A percentile compares a stretch with the other conserved stretches of the same genome.
Conservation (phyloP, 2,329 filamentous ascomycete genomes). For the Ophiocordyceps camponoti-floridani region DNA sequence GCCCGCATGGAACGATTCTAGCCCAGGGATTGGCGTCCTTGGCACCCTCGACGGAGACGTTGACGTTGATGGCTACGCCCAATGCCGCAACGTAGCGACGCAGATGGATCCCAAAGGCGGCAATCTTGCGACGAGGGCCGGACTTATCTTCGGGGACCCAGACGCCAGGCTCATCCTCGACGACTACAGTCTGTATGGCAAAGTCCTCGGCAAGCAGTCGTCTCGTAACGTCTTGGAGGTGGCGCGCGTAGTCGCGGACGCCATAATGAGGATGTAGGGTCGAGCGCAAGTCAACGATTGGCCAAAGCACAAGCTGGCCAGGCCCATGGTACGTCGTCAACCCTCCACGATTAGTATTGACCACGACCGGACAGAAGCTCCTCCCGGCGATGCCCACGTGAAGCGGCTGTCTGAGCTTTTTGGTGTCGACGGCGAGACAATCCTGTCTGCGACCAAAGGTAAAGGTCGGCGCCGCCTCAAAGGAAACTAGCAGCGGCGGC, state of each 20-base stretch:
- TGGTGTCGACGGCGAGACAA: conserved; percentile 22
- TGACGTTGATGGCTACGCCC: conserved; percentile 68
- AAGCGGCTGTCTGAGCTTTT: conserved; percentile 23
- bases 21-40: conserved; percentile 31
- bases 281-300: conserved; percentile 63
- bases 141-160: conserved; percentile 36
- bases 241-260: conserved; percentile 57
- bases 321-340: conserved; percentile 92
- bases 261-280: conserved; percentile 37
- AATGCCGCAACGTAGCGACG: conserved; percentile 68
- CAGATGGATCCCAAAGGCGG: conserved; percentile 82
- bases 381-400: conserved; percentile 14
- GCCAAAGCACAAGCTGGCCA: conserved; percentile 84
- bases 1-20: conserved; percentile 77
- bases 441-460: conserved; percentile 74
- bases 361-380: conserved; percentile 37
- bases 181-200: conserved; percentile 36
- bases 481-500: conserved; percentile 53
- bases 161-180: conserved; percentile 69
- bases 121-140: conserved; percentile 49
- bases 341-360: conserved; percentile 64
- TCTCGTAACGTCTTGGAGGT: conserved; percentile 64
- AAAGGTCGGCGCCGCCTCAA: conserved; percentile 68
- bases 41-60: conserved; percentile 30
- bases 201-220: conserved; percentile 38